A percentile compares a stretch with the other conserved stretches of the same genome.
Conservation (phyloP, 768 basidiomycete species). For the Collybiopsis confluens region DNA sequence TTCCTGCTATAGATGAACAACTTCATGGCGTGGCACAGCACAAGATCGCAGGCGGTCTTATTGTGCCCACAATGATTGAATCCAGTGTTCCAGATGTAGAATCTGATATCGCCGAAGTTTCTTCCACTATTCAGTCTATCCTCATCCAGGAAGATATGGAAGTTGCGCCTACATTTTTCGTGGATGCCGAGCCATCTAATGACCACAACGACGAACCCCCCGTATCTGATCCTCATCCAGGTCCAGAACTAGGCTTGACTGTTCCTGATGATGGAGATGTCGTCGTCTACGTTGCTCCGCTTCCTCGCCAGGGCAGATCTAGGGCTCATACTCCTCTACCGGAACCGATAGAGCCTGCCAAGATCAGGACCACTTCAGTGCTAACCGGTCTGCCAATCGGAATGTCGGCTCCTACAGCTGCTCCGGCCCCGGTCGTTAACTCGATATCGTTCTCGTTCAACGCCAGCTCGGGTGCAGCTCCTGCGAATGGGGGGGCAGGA, state of each 20-base stretch:
- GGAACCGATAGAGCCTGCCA: background rate
- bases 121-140: background rate
- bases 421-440: slow-evolving; percentile 19
- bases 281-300: slow-evolving; percentile 76
- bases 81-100: background rate
- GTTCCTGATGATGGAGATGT: slow-evolving; percentile 52
- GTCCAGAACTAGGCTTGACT: slow-evolving; percentile 7
- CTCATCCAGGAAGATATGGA: background rate
- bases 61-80: too few relatives aligned
- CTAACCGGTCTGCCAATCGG: slow-evolving; percentile 2
- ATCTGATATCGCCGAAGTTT: background rate
- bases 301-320: slow-evolving; percentile 41
- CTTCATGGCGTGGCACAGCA: too few relatives aligned
- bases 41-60: too few relatives aligned
- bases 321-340: background rate
- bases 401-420: background rate
- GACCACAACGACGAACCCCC: background rate
- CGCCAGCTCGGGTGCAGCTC: slow-evolving; percentile 5
- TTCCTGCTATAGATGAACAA: too few relatives aligned
- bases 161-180: slow-evolving; percentile 23
- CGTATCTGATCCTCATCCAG: background rate
- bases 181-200: slow-evolving; percentile 36
- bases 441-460: slow-evolving; percentile 31
- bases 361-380: background rate
- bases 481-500: background rate